Conservation (phyloP, 352 stramenopile species). For the Phytophthora crassamura region DNA sequence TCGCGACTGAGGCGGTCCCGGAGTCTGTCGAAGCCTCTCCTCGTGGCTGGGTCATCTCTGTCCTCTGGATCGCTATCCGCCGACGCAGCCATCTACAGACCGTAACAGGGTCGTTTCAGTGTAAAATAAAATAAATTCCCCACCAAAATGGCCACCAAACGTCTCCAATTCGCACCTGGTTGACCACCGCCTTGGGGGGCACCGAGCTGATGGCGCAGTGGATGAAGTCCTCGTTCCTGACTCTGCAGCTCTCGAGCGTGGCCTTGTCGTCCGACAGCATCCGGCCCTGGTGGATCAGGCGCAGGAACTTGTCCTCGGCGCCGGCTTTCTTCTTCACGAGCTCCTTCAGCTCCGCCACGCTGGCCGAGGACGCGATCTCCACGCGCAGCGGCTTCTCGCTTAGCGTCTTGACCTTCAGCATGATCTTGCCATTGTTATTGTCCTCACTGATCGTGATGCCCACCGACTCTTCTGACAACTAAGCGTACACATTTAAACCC, state of each 20-base stretch:
- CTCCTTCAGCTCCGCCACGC: slow-evolving; percentile 78
- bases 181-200: slow-evolving; percentile 78
- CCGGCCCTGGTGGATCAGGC: slow-evolving; percentile 88
- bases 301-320: slow-evolving; percentile 86
- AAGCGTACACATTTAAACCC: slow-evolving; percentile 6
- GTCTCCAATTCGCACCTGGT: slow-evolving; percentile 52
- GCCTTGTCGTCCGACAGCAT: slow-evolving; percentile 88
- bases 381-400: slow-evolving; percentile 86
- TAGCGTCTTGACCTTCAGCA: slow-evolving; percentile 88
- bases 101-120: not conserved
- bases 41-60: slow-evolving; percentile 59
- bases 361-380: slow-evolving; percentile 69
- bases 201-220: slow-evolving; percentile 87
- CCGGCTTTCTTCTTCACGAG: slow-evolving; percentile 76
- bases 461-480: slow-evolving; percentile 57
- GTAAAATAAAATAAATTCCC: not conserved
- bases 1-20: slow-evolving; percentile 84
- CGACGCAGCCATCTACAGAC: slow-evolving; percentile 28
- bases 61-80: slow-evolving; percentile 59
- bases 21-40: slow-evolving; percentile 81
- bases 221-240: slow-evolving; percentile 87
- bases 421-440: slow-evolving; percentile 43
- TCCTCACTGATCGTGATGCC: slow-evolving; percentile 67
- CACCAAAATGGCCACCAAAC: slow-evolving; percentile 1
- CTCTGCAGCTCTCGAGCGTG: slow-evolving; percentile 73